Percentiles rank a stretch among this genome's conserved stretches.
These are phyloP conservation scores for Lactifluus echinatus DNA, from an alignment of 768 basidiomycete species.

Conservation along the genomic window DNA sequence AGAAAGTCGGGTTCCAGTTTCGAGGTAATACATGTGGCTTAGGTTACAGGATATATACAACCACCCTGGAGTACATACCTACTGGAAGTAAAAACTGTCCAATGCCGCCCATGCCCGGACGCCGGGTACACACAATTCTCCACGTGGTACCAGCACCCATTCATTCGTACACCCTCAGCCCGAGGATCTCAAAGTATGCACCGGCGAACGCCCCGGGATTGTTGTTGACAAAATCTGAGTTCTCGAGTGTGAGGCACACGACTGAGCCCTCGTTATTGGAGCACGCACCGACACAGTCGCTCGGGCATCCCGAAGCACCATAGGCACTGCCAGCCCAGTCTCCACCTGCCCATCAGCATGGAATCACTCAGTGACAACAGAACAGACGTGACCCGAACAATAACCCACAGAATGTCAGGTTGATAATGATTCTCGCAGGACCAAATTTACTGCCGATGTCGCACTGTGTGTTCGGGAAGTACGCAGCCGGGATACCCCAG, in stretches of 20 bases:
- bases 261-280: background rate
- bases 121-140: background rate
- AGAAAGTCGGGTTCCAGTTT: no score
- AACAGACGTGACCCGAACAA: background rate
- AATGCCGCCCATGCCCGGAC: no score
- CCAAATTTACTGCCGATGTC: slow-evolving; percentile 47
- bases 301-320: slow-evolving; percentile 43
- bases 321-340: slow-evolving; percentile 49
- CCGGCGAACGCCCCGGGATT: slow-evolving; percentile 58
- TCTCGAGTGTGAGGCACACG: slow-evolving; percentile 22
- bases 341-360: slow-evolving; percentile 26
- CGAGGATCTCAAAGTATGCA: slow-evolving; percentile 66
- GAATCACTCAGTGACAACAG: background rate
- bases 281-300: slow-evolving; percentile 39
- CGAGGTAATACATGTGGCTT: no score
- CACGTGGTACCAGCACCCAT: no score
- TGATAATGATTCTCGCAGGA: slow-evolving; percentile 56
- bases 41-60: no score
- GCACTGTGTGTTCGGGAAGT: slow-evolving; percentile 54
- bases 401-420: slow-evolving; percentile 57
- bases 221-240: slow-evolving; percentile 52
- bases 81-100: no score
- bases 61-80: no score
- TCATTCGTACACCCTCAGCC: slow-evolving; percentile 44
- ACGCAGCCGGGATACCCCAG: slow-evolving; percentile 55